phyloP scores from a whole-genome alignment of 768 basidiomycete genomes.

The Dentipellis fragilis region DNA sequence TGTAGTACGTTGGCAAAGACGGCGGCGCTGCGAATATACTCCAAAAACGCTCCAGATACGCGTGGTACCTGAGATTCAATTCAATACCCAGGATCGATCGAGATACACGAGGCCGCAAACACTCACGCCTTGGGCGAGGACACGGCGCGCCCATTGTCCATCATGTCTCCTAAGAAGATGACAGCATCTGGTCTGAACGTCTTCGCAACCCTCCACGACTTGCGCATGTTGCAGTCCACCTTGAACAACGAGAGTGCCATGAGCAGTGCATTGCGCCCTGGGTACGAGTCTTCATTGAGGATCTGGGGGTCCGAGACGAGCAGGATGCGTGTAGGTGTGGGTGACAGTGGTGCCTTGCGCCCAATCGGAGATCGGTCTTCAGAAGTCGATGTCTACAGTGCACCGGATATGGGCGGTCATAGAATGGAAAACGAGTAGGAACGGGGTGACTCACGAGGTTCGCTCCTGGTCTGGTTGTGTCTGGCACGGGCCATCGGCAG shows the following conservation, averaged over 20 bases:
- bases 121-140: slow-evolving; percentile 66
- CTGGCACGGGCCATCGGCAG: slow-evolving; percentile 54
- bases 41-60: slow-evolving; percentile 58
- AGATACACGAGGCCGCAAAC: neutral
- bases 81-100: neutral
- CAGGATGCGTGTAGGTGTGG: slow-evolving; percentile 51
- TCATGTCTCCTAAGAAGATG: slow-evolving; percentile 86
- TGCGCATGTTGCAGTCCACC: slow-evolving; percentile 76
- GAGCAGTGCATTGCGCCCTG: slow-evolving; percentile 41
- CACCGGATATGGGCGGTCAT: neutral
- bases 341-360: too few species aligned
- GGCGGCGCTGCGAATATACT: slow-evolving; percentile 50
- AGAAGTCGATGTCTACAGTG: neutral
- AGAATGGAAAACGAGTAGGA: neutral
- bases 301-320: slow-evolving; percentile 86
- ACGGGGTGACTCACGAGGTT: neutral
- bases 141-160: slow-evolving; percentile 68
- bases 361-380: too few species aligned
- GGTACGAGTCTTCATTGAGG: slow-evolving; percentile 67
- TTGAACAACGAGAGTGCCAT: slow-evolving; percentile 52
- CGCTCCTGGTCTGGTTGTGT: slow-evolving; percentile 6
- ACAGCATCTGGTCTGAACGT: slow-evolving; percentile 57
- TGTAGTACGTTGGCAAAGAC: slow-evolving; percentile 48
- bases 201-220: slow-evolving; percentile 68
- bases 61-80: slow-evolving; percentile 51